Conservation (phyloP, 2,329 filamentous ascomycete genomes). For the Cytospora piceae region DNA sequence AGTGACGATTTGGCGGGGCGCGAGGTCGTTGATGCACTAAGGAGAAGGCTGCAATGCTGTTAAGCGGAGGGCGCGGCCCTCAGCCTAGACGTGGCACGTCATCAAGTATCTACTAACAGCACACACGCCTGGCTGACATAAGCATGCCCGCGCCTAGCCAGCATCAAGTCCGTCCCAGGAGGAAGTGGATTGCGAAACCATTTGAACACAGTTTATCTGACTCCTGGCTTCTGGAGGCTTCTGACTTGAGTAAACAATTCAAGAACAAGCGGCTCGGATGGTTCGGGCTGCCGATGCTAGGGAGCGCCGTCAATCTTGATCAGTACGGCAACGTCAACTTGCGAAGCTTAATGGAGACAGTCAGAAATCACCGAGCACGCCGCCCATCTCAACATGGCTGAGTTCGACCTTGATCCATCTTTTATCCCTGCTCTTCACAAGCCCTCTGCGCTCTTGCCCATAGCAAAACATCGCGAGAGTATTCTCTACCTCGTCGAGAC, state of each 20-base stretch:
- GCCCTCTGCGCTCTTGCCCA: conserved; percentile 80
- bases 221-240: background rate
- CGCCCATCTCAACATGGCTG: conserved; percentile 48
- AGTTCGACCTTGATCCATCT: conserved; percentile 58
- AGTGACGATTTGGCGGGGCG: conserved; percentile 17
- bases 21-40: conserved; percentile 1
- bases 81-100: background rate
- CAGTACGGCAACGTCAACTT: background rate
- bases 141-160: background rate
- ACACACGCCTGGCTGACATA: background rate
- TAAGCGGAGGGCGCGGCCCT: background rate
- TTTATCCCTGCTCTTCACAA: conserved; percentile 87
- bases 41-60: background rate
- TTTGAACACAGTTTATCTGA: background rate
- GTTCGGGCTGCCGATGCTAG: background rate
- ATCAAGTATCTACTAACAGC: background rate
- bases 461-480: conserved; percentile 77
- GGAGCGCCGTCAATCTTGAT: background rate
- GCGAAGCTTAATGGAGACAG: background rate
- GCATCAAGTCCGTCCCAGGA: background rate
- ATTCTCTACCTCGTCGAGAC: conserved; percentile 87
- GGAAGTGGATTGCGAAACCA: background rate
- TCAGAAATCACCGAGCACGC: conserved; percentile 2
- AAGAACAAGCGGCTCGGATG: background rate
- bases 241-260: background rate